Evolutionary conservation across 1,284 basidiomycete species (phyloP).

Genomic region (Pseudozyma thailandica): DNA sequence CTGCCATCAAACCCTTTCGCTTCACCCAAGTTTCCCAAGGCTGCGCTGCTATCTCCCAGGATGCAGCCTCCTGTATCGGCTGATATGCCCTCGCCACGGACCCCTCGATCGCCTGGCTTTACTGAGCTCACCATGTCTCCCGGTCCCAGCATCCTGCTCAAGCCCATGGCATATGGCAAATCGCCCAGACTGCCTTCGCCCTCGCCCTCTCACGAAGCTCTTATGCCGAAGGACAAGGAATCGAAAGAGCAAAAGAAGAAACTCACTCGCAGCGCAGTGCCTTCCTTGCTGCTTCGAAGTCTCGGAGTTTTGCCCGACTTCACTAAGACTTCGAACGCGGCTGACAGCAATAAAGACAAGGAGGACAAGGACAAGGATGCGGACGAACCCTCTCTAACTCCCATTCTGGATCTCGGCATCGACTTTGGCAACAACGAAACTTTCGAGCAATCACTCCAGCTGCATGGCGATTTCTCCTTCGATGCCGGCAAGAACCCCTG

Average conservation of each 20-base stretch:
- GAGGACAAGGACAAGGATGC: conserved; percentile 13
- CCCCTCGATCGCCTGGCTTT: conserved; percentile 38
- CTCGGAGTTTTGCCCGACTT: conserved; percentile 40
- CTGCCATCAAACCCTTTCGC: conserved; percentile 13
- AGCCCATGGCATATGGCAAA: conserved; percentile 38
- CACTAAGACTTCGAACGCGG: conserved; percentile 1
- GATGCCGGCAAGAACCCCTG: conserved; percentile 12
- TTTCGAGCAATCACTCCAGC: conserved; percentile 33
- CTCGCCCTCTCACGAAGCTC: conserved; percentile 5
- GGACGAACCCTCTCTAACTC: conserved; percentile 43
- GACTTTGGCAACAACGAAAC: conserved; percentile 38
- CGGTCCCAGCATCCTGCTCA: conserved; percentile 46
- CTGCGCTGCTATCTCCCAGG: conserved; percentile 39
- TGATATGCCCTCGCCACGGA: conserved; percentile 11
- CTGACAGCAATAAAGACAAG: not conserved
- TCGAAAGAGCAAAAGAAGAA: conserved; percentile 35
- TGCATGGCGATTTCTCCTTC: conserved; percentile 36
- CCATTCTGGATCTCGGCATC: conserved; percentile 51
- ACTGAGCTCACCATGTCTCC: conserved; percentile 46
- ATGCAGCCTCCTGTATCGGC: conserved; percentile 30
- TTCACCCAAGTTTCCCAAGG: conserved; percentile 35
- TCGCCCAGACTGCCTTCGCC: conserved; percentile 27
- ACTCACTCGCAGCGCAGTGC: conserved; percentile 36
- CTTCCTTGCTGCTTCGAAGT: conserved; percentile 49
- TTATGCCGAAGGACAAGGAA: conserved; percentile 5